phyloP scores from a whole-genome alignment of 371 early-diverging fungal genomes.

The Mucor racemosus region DNA sequence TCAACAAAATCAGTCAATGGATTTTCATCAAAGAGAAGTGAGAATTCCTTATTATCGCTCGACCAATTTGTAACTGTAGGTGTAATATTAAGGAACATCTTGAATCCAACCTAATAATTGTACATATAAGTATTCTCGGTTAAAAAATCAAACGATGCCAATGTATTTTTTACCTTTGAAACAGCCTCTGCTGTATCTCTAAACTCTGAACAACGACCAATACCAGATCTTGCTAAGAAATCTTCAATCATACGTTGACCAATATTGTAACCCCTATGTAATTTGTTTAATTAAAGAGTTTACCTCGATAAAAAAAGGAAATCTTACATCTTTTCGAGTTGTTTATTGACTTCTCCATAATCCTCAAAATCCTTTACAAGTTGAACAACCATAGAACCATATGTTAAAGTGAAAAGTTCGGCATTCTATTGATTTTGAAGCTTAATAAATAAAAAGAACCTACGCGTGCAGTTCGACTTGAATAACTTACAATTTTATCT shows the following conservation, averaged over 20 bases:
- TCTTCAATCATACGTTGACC: constrained; percentile 96
- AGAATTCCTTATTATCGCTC: constrained; percentile 85
- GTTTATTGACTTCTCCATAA: constrained; percentile 90
- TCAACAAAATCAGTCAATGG: constrained; percentile 94
- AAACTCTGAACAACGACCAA: constrained; percentile 88
- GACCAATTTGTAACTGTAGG: constrained; percentile 86
- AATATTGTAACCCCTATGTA: constrained; percentile 93
- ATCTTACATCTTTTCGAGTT: constrained; percentile 93
- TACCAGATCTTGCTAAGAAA: constrained; percentile 85
- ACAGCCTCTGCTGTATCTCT: constrained; percentile 92
- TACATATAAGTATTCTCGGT: not conserved
- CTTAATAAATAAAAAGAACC: not conserved
- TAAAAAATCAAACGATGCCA: too few species aligned
- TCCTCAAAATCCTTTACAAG: constrained; percentile 95
- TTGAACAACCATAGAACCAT: constrained; percentile 96
- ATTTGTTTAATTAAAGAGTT: not conserved
- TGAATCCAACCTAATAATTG: constrained; percentile 82
- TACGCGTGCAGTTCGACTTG: not conserved
- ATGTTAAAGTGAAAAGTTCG: constrained; percentile 97
- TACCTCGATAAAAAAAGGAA: not conserved
- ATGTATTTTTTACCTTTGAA: constrained; percentile 64
- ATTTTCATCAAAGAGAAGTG: constrained; percentile 91
- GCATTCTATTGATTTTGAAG: constrained; percentile 64
- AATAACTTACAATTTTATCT: constrained; percentile 86
- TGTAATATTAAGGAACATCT: constrained; percentile 90